These are phyloP conservation scores for Nicotiana sylvestris DNA, from an alignment of 257 asterid species.

Conservation along the genomic window DNA sequence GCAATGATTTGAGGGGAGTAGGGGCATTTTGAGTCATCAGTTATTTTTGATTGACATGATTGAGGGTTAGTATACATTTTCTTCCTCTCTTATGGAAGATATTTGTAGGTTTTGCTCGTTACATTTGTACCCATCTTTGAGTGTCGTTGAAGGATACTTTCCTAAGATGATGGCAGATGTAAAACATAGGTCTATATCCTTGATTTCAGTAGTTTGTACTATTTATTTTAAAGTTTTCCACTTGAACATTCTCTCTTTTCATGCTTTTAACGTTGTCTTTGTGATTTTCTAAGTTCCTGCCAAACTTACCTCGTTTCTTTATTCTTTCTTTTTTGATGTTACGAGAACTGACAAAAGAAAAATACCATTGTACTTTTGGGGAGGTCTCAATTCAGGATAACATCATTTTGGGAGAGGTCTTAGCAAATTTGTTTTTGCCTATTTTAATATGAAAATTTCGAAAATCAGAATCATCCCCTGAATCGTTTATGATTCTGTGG, in stretches of 20 bases:
- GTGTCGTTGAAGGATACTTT: neutral
- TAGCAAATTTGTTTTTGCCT: too few relatives aligned
- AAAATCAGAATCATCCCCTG: too few relatives aligned
- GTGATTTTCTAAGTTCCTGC: neutral
- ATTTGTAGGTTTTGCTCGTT: neutral
- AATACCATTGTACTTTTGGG: too few relatives aligned
- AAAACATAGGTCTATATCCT: neutral
- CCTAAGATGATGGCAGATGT: neutral
- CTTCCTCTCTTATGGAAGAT: neutral
- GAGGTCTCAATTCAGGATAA: too few relatives aligned
- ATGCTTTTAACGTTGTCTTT: too few relatives aligned
- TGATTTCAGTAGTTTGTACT: neutral
- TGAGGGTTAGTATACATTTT: neutral
- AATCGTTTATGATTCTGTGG: too few relatives aligned
- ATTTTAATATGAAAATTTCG: too few relatives aligned
- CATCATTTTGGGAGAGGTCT: too few relatives aligned
- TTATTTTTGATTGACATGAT: neutral
- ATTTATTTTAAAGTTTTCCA: neutral
- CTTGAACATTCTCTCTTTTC: neutral
- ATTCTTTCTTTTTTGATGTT: too few relatives aligned
- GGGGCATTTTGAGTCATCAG: neutral
- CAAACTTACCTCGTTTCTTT: too few relatives aligned
- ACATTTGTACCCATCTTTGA: neutral
- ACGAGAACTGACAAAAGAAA: too few relatives aligned
- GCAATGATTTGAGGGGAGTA: neutral